Conservation (phyloP, 2,329 filamentous ascomycete genomes). For the Bertia moriformis region DNA sequence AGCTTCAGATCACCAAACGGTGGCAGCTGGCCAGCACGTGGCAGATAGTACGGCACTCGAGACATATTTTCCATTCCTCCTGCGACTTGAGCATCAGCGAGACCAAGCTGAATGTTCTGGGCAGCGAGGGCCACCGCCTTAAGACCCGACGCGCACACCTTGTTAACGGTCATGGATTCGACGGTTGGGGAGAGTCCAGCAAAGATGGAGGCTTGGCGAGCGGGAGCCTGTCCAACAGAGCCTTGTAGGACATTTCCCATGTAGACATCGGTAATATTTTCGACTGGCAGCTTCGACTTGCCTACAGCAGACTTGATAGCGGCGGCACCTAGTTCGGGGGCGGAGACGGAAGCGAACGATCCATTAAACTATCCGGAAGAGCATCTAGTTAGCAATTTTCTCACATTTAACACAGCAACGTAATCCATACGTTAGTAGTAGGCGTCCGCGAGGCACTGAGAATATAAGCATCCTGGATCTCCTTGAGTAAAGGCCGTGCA, state of each 20-base stretch:
- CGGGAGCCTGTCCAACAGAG: slow-evolving; percentile 74
- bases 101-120: slow-evolving; percentile 84
- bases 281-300: slow-evolving; percentile 69
- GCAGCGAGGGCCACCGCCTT: slow-evolving; percentile 85
- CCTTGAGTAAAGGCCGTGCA: slow-evolving; percentile 31
- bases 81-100: slow-evolving; percentile 76
- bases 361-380: slow-evolving; percentile 66
- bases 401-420: background rate
- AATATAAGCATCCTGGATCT: slow-evolving; percentile 87
- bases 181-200: slow-evolving; percentile 69
- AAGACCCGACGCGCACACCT: slow-evolving; percentile 89
- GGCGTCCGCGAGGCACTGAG: slow-evolving; percentile 80
- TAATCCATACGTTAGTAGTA: slow-evolving; percentile 57
- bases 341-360: slow-evolving; percentile 67
- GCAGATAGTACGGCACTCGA: slow-evolving; percentile 77
- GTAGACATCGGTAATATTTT: slow-evolving; percentile 81
- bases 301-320: slow-evolving; percentile 84
- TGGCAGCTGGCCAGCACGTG: slow-evolving; percentile 66
- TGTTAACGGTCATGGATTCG: slow-evolving; percentile 90
- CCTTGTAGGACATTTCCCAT: slow-evolving; percentile 92
- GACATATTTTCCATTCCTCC: slow-evolving; percentile 99
- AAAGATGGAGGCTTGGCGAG: slow-evolving; percentile 78
- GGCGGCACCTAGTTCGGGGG: slow-evolving; percentile 74
- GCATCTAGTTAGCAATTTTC: background rate
- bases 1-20: slow-evolving; percentile 77